These are phyloP conservation scores for Actinidia arguta DNA, from an alignment of 179 eudicot genomes.

Conservation along the genomic window DNA sequence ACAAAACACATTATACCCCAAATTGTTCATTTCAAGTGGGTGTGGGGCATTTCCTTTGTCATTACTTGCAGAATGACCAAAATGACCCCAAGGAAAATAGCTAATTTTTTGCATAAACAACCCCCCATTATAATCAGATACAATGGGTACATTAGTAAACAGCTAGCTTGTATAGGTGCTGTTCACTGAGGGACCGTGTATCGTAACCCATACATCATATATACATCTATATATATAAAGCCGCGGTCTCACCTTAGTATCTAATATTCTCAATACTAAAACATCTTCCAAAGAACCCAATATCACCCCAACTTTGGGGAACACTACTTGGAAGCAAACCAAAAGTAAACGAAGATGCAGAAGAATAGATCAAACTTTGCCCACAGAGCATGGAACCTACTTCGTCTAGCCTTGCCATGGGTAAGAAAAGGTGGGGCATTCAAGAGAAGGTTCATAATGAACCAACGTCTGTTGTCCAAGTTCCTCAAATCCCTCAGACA, in stretches of 20 bases:
- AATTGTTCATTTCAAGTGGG: neutral
- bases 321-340: neutral
- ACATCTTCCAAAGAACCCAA: neutral
- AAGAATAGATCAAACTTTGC: slow-evolving; percentile 39
- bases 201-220: neutral
- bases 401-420: slow-evolving; percentile 69
- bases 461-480: slow-evolving; percentile 43
- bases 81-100: neutral
- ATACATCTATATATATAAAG: slow-evolving; percentile 12
- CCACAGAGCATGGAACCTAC: slow-evolving; percentile 69
- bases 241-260: neutral
- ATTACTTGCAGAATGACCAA: slow-evolving; percentile 12
- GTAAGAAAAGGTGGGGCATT: slow-evolving; percentile 64
- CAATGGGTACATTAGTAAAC: neutral
- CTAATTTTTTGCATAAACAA: neutral
- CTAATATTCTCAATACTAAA: neutral
- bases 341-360: slow-evolving; percentile 33
- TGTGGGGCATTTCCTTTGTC: neutral
- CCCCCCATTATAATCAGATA: neutral
- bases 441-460: slow-evolving; percentile 50
- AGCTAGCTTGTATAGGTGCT: neutral
- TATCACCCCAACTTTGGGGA: neutral
- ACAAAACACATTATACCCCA: no score
- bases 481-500: slow-evolving; percentile 45
- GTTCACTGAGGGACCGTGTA: slow-evolving; percentile 1